These are phyloP conservation scores for Aspergillus amoenus DNA, from an alignment of 2,329 filamentous ascomycete genomes.

Conservation along the genomic window DNA sequence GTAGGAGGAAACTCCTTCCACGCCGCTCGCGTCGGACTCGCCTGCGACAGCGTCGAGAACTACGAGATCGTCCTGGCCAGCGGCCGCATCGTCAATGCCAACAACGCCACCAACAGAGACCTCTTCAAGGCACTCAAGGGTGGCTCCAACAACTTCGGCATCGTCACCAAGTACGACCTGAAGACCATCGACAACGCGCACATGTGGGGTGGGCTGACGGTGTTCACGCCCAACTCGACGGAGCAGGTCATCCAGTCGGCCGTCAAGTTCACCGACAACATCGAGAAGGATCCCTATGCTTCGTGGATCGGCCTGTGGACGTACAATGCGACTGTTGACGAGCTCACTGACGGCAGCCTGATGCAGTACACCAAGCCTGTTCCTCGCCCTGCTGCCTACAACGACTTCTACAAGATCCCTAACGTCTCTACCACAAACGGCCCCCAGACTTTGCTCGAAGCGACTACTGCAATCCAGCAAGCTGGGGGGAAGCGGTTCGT, in stretches of 20 bases:
- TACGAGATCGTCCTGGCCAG: slow-evolving; percentile 56
- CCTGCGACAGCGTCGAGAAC: slow-evolving; percentile 50
- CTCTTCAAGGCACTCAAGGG: slow-evolving; percentile 56
- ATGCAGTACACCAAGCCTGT: slow-evolving; percentile 10
- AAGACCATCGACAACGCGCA: slow-evolving; percentile 14
- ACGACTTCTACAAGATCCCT: slow-evolving; percentile 6
- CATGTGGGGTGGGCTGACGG: slow-evolving; percentile 25
- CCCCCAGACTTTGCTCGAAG: slow-evolving; percentile 15
- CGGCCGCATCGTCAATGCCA: slow-evolving; percentile 50
- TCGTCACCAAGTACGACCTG: slow-evolving; percentile 29
- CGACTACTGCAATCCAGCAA: slow-evolving; percentile 22
- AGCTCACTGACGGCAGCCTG: slow-evolving; percentile 9
- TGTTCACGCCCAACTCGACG: slow-evolving; percentile 11
- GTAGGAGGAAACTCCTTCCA: slow-evolving; percentile 52
- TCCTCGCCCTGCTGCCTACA: background rate
- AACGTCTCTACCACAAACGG: slow-evolving; percentile 12
- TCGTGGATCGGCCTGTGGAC: slow-evolving; percentile 42
- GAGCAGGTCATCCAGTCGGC: slow-evolving; percentile 21
- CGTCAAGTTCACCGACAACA: slow-evolving; percentile 21
- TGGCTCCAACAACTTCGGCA: slow-evolving; percentile 58
- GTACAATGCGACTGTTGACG: slow-evolving; percentile 24
- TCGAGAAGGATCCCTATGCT: slow-evolving; percentile 21
- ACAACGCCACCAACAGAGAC: slow-evolving; percentile 44
- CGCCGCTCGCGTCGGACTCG: slow-evolving; percentile 49
- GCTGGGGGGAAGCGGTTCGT: slow-evolving; percentile 18